phyloP scores from a whole-genome alignment of 164 flowering plant species.

The Vitis rupestris region DNA sequence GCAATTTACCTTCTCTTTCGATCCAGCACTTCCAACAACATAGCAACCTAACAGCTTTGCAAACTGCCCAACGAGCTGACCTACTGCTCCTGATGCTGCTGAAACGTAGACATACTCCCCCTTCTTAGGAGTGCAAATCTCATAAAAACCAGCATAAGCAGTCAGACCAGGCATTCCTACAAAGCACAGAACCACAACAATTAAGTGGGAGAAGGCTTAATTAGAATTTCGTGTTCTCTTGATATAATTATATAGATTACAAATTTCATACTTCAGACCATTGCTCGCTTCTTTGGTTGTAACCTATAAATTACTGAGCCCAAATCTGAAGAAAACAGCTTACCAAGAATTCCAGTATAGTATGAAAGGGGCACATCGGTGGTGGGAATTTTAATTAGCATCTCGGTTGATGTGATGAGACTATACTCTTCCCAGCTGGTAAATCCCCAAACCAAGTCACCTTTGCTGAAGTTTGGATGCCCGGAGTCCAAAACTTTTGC shows the following conservation, averaged over 20 bases:
- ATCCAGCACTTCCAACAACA: constrained; percentile 70
- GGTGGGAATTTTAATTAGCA: constrained; percentile 34
- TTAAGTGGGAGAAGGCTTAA: too few species aligned
- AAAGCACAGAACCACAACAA: background rate
- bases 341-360: constrained; percentile 41
- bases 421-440: constrained; percentile 61
- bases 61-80: constrained; percentile 61
- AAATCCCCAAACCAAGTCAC: constrained; percentile 57
- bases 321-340: background rate
- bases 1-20: constrained; percentile 43
- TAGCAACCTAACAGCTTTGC: constrained; percentile 56
- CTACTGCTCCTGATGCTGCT: constrained; percentile 63
- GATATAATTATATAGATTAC: too few species aligned
- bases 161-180: constrained; percentile 62
- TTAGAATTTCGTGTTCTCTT: too few species aligned
- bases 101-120: constrained; percentile 53
- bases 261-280: too few species aligned
- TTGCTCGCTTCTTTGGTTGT: too few species aligned
- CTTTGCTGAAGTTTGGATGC: constrained; percentile 38
- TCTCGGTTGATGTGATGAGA: constrained; percentile 15
- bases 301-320: too few species aligned
- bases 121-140: constrained; percentile 48
- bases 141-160: constrained; percentile 56
- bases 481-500: constrained; percentile 34
- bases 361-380: constrained; percentile 53